Conservation (phyloP, 805 yeast genomes). For the Hanseniaspora vineae region DNA sequence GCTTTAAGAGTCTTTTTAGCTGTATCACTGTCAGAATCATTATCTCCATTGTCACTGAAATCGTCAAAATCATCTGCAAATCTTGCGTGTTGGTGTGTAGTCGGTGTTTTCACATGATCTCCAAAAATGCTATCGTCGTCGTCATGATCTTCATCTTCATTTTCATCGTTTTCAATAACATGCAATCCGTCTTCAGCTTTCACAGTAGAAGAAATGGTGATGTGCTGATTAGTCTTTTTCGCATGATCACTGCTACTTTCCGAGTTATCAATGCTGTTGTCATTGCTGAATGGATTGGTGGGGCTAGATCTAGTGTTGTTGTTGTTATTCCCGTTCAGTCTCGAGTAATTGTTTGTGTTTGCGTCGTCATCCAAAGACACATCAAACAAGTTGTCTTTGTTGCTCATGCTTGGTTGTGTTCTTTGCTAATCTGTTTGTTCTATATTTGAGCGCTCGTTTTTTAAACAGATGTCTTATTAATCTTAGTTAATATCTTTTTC, state of each 20-base stretch:
- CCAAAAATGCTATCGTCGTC: slow-evolving; percentile 4
- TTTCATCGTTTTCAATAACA: slow-evolving; percentile 5
- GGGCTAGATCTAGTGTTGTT: background rate
- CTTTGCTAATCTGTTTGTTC: no score
- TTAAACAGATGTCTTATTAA: no score
- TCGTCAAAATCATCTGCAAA: slow-evolving; percentile 15
- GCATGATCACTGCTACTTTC: background rate
- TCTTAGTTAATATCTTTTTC: background rate
- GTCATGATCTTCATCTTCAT: slow-evolving; percentile 7
- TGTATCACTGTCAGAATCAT: slow-evolving; percentile 5
- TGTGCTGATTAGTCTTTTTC: background rate
- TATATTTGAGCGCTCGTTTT: no score
- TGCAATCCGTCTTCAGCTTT: slow-evolving; percentile 1
- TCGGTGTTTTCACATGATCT: slow-evolving; percentile 13
- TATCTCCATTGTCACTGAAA: slow-evolving; percentile 1
- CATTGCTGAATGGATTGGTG: background rate
- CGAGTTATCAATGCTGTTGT: background rate
- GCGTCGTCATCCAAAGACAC: background rate
- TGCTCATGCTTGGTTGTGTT: background rate
- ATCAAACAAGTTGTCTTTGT: background rate
- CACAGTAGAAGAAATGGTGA: no score
- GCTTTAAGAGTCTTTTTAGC: background rate
- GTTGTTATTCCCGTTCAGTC: background rate
- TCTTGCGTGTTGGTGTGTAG: slow-evolving; percentile 11
- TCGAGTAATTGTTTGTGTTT: background rate